These are phyloP conservation scores for Pleurotus sapidus DNA, from an alignment of 768 basidiomycete genomes.

Conservation along the genomic window DNA sequence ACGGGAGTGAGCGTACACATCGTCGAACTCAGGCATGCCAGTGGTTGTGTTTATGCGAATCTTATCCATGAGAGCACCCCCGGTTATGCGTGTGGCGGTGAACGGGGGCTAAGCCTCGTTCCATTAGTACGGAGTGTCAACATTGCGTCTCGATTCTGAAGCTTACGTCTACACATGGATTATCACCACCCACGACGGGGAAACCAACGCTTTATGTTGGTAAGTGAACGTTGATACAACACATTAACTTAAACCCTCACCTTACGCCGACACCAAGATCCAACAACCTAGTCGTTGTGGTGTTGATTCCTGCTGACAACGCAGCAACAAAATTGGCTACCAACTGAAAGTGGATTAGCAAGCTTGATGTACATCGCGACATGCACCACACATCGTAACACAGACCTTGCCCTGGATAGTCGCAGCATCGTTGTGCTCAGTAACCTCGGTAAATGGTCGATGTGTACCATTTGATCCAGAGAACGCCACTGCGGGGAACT, in stretches of 20 bases:
- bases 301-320: slow-evolving; percentile 17
- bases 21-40: slow-evolving; percentile 18
- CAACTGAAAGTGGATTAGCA: not conserved
- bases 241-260: slow-evolving; percentile 10
- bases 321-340: slow-evolving; percentile 22
- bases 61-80: slow-evolving; percentile 20
- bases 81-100: slow-evolving; percentile 24
- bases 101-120: slow-evolving; percentile 21
- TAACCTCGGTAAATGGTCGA: slow-evolving; percentile 25
- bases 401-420: slow-evolving; percentile 21
- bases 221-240: no score
- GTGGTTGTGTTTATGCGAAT: slow-evolving; percentile 19
- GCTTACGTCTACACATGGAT: slow-evolving; percentile 5
- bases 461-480: slow-evolving; percentile 25
- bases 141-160: no score
- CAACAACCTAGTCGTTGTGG: slow-evolving; percentile 17
- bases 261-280: slow-evolving; percentile 24
- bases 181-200: slow-evolving; percentile 8
- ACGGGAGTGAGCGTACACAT: slow-evolving; percentile 17
- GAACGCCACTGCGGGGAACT: slow-evolving; percentile 26
- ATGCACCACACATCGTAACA: not conserved
- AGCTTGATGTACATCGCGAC: not conserved
- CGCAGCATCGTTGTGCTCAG: slow-evolving; percentile 22
- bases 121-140: no score
- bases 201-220: not conserved